Conservation (phyloP, 768 basidiomycete species). For the Trametes elegans region DNA sequence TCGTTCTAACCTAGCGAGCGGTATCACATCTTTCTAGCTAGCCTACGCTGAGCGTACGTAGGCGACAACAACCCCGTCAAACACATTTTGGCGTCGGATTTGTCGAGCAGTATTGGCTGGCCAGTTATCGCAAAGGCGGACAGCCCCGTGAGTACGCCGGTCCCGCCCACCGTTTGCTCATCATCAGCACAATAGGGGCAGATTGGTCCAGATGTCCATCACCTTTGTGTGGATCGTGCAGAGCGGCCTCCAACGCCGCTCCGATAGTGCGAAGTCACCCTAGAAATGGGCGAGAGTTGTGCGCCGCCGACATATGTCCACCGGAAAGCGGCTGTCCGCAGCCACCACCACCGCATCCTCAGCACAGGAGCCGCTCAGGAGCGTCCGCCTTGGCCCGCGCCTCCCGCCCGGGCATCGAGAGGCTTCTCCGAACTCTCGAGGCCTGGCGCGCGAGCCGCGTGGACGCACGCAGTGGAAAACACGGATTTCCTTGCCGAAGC, state of each 20-base stretch:
- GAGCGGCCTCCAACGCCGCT: neutral
- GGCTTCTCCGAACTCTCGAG: constrained; percentile 2
- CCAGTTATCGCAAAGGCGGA: neutral
- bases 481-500: neutral
- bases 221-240: neutral
- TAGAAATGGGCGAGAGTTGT: constrained; percentile 3
- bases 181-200: constrained; percentile 8
- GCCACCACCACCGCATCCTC: neutral
- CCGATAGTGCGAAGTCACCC: constrained; percentile 11
- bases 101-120: neutral
- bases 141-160: constrained; percentile 11
- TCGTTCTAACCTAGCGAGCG: too few species aligned
- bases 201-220: neutral
- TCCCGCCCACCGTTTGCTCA: neutral
- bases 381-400: too few species aligned
- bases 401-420: neutral
- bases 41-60: too few species aligned
- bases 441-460: too few species aligned
- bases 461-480: neutral
- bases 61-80: too few species aligned
- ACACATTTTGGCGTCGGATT: too few species aligned
- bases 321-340: constrained; percentile 3
- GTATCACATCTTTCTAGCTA: too few species aligned
- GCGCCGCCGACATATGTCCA: constrained; percentile 20
- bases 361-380: too few species aligned